A percentile compares a stretch with the other conserved stretches of the same genome.
phyloP scores from a whole-genome alignment of 495 filamentous ascomycete species.

The Tuber melanosporum region DNA sequence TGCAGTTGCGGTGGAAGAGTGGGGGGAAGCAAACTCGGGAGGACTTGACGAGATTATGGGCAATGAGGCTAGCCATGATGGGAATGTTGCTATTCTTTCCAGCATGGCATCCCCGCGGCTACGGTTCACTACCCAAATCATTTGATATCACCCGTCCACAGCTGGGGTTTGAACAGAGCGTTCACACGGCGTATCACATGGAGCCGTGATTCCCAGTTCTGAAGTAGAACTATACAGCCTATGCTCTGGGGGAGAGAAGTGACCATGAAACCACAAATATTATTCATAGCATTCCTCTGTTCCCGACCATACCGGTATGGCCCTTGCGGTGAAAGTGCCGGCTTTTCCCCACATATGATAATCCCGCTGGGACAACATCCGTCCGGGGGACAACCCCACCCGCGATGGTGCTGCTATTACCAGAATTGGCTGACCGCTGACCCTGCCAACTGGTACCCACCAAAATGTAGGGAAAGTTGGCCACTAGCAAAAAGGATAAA shows the following conservation, averaged over 20 bases:
- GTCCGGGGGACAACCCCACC: background rate
- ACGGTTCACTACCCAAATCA: background rate
- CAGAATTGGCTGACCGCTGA: background rate
- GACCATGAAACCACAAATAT: background rate
- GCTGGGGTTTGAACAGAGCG: background rate
- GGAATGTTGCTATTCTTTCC: background rate
- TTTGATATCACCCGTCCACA: background rate
- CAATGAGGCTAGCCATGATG: background rate
- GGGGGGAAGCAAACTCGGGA: background rate
- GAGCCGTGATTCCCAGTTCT: background rate
- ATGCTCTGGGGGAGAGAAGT: background rate
- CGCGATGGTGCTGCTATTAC: background rate
- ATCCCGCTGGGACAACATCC: background rate
- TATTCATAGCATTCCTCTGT: background rate
- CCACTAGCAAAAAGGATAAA: background rate
- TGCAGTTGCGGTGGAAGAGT: background rate
- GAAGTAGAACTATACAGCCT: background rate
- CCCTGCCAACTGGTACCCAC: background rate
- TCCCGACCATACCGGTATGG: background rate
- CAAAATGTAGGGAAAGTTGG: background rate
- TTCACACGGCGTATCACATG: background rate
- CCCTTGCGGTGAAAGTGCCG: background rate
- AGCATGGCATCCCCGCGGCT: background rate
- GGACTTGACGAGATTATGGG: background rate
- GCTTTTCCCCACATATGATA: background rate